These are phyloP conservation scores for Cystobasidium pallidum DNA, from an alignment of 1,284 basidiomycete species.

Conservation along the genomic window DNA sequence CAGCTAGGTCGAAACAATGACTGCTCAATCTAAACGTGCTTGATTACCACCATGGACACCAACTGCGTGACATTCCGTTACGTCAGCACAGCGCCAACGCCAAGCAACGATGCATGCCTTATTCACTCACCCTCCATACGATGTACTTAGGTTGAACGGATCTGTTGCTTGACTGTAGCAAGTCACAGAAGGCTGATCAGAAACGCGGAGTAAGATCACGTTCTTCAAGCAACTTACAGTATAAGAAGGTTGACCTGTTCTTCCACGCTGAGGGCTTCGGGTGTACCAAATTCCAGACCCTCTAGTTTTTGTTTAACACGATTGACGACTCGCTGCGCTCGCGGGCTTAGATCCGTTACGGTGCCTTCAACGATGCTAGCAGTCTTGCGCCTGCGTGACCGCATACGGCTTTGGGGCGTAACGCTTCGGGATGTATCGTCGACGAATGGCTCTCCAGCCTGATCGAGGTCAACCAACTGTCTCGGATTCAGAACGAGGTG, in stretches of 20 bases:
- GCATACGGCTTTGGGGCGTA: neutral
- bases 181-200: neutral
- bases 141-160: slow-evolving; percentile 2
- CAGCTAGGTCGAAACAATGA: no score
- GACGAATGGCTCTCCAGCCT: neutral
- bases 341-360: slow-evolving; percentile 28
- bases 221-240: slow-evolving; percentile 15
- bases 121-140: slow-evolving; percentile 25
- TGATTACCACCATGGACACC: slow-evolving; percentile 25
- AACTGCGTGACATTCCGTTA: slow-evolving; percentile 11
- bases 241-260: slow-evolving; percentile 31
- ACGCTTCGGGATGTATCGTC: slow-evolving; percentile 18
- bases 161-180: slow-evolving; percentile 19
- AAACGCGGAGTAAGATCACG: no score
- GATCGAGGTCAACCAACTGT: slow-evolving; percentile 30
- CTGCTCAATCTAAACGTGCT: neutral
- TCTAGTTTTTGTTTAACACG: slow-evolving; percentile 35
- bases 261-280: slow-evolving; percentile 30
- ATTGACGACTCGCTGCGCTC: slow-evolving; percentile 35
- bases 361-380: slow-evolving; percentile 16
- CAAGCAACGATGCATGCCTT: no score
- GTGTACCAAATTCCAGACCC: slow-evolving; percentile 31
- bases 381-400: slow-evolving; percentile 14
- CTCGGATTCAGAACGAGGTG: slow-evolving; percentile 38
- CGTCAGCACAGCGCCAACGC: no score